Base-by-base conservation (phyloP, 768 basidiomycete genomes). In the Phanerodontia chrysosporium region DNA sequence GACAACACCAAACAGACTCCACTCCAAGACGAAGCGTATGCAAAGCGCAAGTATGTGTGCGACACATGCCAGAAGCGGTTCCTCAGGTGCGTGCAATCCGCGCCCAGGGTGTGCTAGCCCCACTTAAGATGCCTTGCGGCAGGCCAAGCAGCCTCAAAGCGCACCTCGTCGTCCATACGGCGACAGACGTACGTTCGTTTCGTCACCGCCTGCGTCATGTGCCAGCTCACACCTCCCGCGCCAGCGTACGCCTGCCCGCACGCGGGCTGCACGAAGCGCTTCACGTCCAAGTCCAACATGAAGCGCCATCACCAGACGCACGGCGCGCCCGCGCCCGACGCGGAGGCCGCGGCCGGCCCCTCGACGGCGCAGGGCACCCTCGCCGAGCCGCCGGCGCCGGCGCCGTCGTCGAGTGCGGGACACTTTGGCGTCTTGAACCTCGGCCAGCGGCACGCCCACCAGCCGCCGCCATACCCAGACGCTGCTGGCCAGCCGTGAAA, bases 31-130 rank as follows among this genome's bases (percentile, higher is more conserved):
- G 49, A 51, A 32, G 49, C 49, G 1, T 51, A 51, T 32, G 49
- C 49, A n/a, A 51, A 51, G 28, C 27, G 49, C n/a, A 51, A 51
- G n/a, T 51, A 51, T n/a, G 49, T 51, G 18, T 51, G 49, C 21
- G 28, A 29, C 18, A 30, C 28, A 18, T 51, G 49, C 29, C 49
- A 51, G 8, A 29, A 30, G 22, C 49, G 49, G 21, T 51, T 51
- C 18, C 49, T 51, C 8, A 30, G 49, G 49, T 51, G 39, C 13
- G 28, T 28, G 49, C n/a, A n/a, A n/a, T n/a, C n/a, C n/a, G n/a
- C n/a, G n/a, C n/a, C n/a, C n/a, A n/a, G n/a, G n/a, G n/a, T n/a
- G n/a, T n/a, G n/a, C n/a, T n/a, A n/a, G n/a, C n/a, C n/a, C n/a
- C n/a, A n/a, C n/a, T n/a, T n/a, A n/a, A n/a, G n/a, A n/a, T n/a